Base-by-base conservation (phyloP, 83 land plant species). In the Picea abies region DNA sequence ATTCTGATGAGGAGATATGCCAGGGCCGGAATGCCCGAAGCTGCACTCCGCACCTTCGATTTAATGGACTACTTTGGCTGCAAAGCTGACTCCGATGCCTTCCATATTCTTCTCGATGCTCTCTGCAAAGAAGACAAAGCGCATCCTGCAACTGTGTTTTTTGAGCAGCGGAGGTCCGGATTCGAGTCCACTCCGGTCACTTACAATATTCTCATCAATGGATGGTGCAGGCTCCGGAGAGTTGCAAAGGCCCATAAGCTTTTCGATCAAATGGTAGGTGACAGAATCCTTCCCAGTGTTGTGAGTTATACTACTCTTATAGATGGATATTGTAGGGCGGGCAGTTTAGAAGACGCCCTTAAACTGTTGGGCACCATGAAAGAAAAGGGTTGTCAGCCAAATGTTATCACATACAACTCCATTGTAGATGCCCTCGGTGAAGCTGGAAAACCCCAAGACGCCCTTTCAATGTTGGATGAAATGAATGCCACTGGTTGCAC, bases 291-390 rank as follows among this genome's bases (percentile, higher is more conserved):
- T 37, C 91, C 92, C 1, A 89, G 69, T 26, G 90, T 89, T 83
- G 94, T 92, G n/a, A 89, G 87, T 12, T 90, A 88, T 80, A 91
- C 89, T 4, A 92, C 92, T 63, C 86, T 92, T 80, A 83, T 92
- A 8, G 91, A 92, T 79, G 94, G 94, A 29, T 90, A 88, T 35
- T 90, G 94, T 75, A 66, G 84, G 44, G 83, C 86, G 87, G 82
- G 90, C 1, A 85, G 83, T 32, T 81, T 79, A 56, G 92, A 92
- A 23, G 82, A 41, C 37, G 94, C 94, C 12, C 76, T 90, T 25
- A 87, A 83, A 26, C 81, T 90, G 76, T 60, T 90, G 67, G 77
- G 79, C 26, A 90, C 85, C 69, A 92, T 92, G 92, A 83, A 77
- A 84, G 60, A 6, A 8, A 82, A 76, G 37, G 90, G 89, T 41